Base-by-base conservation (phyloP, 192 early-diverging fungal species). In the Coemansia sp. region DNA sequence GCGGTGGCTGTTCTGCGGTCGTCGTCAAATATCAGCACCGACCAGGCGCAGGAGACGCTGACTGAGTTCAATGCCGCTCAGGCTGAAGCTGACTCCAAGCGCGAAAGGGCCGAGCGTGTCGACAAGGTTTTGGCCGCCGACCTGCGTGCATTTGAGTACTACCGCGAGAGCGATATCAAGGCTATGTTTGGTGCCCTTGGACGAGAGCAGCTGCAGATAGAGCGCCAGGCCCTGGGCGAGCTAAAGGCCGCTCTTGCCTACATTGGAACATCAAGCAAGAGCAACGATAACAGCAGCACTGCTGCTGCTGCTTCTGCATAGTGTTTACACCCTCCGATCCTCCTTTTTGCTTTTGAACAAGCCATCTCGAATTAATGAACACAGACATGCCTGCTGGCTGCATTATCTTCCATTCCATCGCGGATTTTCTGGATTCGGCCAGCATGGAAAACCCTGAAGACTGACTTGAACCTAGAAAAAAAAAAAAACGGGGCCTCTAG, bases 1-100 rank as follows among this genome's bases (percentile, higher is more conserved):
- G 61, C 77, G 11, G 74, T 80, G 19, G 77, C 77, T 1, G 82
- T 76, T 44, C 68, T 83, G 48, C 64, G 73, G 22, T 60, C 77
- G 22, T 75, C 82, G 56, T 59, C 73, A 2, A 64, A 61, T 15
- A 83, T 83, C 59, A 67, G 66, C 34, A 25, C 74, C 0, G 82
- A 70, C 13, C 75, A 72, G 30, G 71, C 64, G 27, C 70, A 79
- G 45, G 75, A 80, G 38, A 72, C 77, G 10, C 67, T 83, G 41
- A 59, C 68, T 10, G 82, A 83, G 55, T 70, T 76, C 15, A 65
- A 61, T 29, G 61, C 59, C 2, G 82, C 82, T 14, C 69, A 76
- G 61, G 61, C 70, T 20, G 82, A 83, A 29, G 77, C 69, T 1
- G 70, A 74, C 29, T 45, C 55, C 57, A 67, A 73, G 64, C 62